Evolutionary conservation across 2,329 filamentous ascomycete genomes (phyloP).

Genomic region (Kalaharituber pfeilii): DNA sequence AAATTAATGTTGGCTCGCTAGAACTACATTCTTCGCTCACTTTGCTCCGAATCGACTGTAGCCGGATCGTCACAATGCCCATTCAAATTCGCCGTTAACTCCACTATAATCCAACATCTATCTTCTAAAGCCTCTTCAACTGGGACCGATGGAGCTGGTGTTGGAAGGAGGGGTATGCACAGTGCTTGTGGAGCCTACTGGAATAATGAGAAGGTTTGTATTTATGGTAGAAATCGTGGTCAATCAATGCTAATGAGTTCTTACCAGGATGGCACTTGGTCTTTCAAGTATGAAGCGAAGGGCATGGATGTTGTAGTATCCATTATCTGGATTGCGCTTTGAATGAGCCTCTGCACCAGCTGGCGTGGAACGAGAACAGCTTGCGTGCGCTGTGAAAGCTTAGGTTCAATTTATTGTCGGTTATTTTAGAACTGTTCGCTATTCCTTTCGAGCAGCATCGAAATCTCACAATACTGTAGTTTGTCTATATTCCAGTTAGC

Average conservation of each 20-base stretch:
- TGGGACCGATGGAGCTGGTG: constrained; percentile 47
- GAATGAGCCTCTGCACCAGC: no score
- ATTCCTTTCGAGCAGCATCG: no score
- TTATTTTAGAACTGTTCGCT: no score
- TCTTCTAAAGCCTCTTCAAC: constrained; percentile 41
- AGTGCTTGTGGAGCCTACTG: constrained; percentile 71
- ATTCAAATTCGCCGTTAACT: constrained; percentile 94
- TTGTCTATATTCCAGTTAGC: no score
- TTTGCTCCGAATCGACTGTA: constrained; percentile 57
- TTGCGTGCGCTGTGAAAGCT: no score
- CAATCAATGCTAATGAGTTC: neutral
- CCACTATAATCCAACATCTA: constrained; percentile 94
- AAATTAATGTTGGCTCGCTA: constrained; percentile 25
- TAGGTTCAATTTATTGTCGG: no score
- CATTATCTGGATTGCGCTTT: constrained; percentile 62
- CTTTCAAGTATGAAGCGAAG: constrained; percentile 56
- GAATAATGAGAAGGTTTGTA: constrained; percentile 57
- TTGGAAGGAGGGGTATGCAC: constrained; percentile 79
- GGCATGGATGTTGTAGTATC: constrained; percentile 49
- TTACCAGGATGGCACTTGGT: constrained; percentile 58
- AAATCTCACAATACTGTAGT: no score
- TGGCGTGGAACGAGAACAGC: no score
- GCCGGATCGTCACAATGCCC: constrained; percentile 35
- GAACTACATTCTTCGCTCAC: constrained; percentile 59
- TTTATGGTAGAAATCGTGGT: neutral